These are phyloP conservation scores for Cladophialophora psammophila DNA, from an alignment of 2,329 filamentous ascomycete genomes.

Conservation along the genomic window DNA sequence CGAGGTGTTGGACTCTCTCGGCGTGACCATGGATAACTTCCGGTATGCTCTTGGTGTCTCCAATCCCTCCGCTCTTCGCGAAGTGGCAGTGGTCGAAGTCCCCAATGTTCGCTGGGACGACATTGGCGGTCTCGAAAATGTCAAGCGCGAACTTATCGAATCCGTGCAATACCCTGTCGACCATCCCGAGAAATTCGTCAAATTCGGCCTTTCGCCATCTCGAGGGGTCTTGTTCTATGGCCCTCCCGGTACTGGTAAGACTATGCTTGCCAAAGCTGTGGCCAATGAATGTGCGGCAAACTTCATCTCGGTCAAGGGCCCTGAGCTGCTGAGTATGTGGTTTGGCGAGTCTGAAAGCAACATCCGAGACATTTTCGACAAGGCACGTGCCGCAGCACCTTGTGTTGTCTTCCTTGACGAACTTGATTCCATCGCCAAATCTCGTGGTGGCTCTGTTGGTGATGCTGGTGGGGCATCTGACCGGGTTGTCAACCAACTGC, in stretches of 20 bases:
- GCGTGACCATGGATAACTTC: conserved; percentile 99
- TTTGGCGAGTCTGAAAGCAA: conserved; percentile 99
- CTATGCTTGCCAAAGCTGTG: conserved; percentile 97
- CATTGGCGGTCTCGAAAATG: conserved; percentile 95
- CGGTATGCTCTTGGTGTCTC: conserved; percentile 96
- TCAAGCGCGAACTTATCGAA: conserved; percentile 99
- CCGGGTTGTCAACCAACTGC: conserved; percentile 99
- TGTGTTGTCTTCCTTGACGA: conserved; percentile 99
- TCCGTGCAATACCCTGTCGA: conserved; percentile 99
- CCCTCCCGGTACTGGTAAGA: conserved; percentile 99
- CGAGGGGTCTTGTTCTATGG: conserved; percentile 99
- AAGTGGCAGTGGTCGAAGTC: conserved; percentile 98
- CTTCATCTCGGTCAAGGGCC: conserved; percentile 99
- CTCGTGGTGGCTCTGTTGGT: conserved; percentile 93
- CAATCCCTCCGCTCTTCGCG: conserved; percentile 97
- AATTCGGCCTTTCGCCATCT: conserved; percentile 97
- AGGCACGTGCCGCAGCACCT: conserved; percentile 95
- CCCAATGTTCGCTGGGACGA: conserved; percentile 99
- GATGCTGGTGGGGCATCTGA: conserved; percentile 98
- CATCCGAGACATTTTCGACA: conserved; percentile 99
- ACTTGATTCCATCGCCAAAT: conserved; percentile 98
- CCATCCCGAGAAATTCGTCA: conserved; percentile 99
- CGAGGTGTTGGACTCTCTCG: conserved; percentile 95
- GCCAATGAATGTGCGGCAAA: conserved; percentile 99
- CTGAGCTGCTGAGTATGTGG: conserved; percentile 99